Evolutionary conservation across 768 basidiomycete genomes (phyloP).

Genomic region (Termitomyces sp.): DNA sequence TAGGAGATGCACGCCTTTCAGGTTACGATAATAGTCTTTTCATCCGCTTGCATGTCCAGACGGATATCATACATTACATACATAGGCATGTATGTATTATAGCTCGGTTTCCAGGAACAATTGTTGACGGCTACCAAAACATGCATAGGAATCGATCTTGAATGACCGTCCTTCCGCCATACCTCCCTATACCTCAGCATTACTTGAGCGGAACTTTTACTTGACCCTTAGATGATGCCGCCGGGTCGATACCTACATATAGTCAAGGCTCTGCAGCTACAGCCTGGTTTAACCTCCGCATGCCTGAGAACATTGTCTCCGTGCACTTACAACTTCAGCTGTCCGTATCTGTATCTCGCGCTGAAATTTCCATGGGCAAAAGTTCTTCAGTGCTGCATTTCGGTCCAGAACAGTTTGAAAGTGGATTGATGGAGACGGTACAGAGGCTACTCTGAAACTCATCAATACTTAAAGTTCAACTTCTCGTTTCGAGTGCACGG

Average conservation of each 20-base stretch:
- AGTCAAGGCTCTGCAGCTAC: slow-evolving; percentile 6
- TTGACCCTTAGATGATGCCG: slow-evolving; percentile 22
- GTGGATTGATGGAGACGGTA: slow-evolving; percentile 1
- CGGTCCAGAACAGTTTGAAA: background rate
- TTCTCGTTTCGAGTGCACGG: background rate
- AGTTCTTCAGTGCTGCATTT: background rate
- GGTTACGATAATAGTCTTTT: slow-evolving; percentile 30
- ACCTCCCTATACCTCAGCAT: background rate
- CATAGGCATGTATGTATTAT: slow-evolving; percentile 7
- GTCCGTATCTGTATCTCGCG: slow-evolving; percentile 17
- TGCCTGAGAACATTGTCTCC: slow-evolving; percentile 11
- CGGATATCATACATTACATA: slow-evolving; percentile 28
- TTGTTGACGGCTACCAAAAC: slow-evolving; percentile 25
- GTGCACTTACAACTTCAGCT: too few relatives aligned
- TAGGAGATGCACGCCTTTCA: slow-evolving; percentile 39
- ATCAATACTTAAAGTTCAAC: background rate
- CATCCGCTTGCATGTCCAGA: slow-evolving; percentile 35
- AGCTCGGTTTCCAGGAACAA: slow-evolving; percentile 34
- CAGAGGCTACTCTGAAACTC: background rate
- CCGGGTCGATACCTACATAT: slow-evolving; percentile 21
- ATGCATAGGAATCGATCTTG: background rate
- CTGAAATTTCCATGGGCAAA: slow-evolving; percentile 20
- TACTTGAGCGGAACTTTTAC: slow-evolving; percentile 25
- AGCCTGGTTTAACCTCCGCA: slow-evolving; percentile 16
- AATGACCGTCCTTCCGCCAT: slow-evolving; percentile 21